Conservation (phyloP, 1,139 yeast species). For the Hanseniaspora gamundiae region DNA sequence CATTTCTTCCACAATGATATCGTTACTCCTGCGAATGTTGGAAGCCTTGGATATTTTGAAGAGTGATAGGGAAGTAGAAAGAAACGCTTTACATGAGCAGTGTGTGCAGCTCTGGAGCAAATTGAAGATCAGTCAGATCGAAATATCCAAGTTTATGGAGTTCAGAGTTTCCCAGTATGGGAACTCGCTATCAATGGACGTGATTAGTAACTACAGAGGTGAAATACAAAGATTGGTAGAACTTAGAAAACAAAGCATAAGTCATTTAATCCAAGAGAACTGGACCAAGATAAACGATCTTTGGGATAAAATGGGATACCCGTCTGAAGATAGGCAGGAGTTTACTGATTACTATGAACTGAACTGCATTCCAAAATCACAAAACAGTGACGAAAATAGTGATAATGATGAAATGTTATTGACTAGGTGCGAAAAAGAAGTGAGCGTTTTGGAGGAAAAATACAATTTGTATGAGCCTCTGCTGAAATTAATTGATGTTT, state of each 20-base stretch:
- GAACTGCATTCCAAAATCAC: conserved; percentile 1
- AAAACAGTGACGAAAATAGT: conserved; percentile 25
- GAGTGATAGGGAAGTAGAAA: background rate
- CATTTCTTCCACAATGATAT: background rate
- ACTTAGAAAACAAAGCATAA: conserved; percentile 52
- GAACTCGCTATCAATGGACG: background rate
- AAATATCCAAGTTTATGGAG: conserved; percentile 28
- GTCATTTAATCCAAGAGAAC: conserved; percentile 52
- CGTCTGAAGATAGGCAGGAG: conserved; percentile 32
- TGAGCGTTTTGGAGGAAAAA: conserved; percentile 38
- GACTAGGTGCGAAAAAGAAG: conserved; percentile 51
- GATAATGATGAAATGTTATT: conserved; percentile 39
- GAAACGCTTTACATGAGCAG: conserved; percentile 11
- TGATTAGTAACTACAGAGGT: conserved; percentile 23
- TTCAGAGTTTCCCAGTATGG: conserved; percentile 14
- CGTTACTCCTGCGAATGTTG: background rate
- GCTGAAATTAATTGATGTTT: conserved; percentile 40
- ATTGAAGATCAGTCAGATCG: conserved; percentile 32
- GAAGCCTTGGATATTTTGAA: conserved; percentile 1
- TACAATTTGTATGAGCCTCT: conserved; percentile 43
- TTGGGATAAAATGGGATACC: conserved; percentile 54
- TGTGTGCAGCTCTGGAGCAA: conserved; percentile 41
- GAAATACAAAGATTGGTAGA: conserved; percentile 48
- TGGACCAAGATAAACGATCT: conserved; percentile 43
- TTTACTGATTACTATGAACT: conserved; percentile 26